phyloP scores from a whole-genome alignment of 306 rosid species.

The Acacia crassicarpa region DNA sequence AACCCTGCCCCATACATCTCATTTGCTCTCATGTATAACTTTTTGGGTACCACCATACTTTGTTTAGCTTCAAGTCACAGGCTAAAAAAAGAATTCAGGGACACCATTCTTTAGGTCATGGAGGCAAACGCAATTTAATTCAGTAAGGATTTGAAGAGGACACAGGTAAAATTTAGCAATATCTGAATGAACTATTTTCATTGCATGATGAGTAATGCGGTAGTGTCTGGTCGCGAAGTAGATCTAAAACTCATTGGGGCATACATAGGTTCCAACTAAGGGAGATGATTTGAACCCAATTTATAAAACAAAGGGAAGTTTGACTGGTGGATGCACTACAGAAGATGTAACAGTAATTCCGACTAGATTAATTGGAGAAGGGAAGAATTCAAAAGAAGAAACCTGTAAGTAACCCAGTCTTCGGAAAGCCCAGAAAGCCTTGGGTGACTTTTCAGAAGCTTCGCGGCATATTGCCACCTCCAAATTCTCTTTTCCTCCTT shows the following conservation, averaged over 20 bases:
- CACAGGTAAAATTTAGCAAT: slow-evolving; percentile 1
- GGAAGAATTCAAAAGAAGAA: slow-evolving; percentile 3
- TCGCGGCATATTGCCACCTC: slow-evolving; percentile 70
- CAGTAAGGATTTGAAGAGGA: slow-evolving; percentile 6
- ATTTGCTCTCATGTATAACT: background rate
- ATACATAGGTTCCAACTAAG: background rate
- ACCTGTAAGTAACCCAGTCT: slow-evolving; percentile 88
- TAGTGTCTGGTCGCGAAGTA: background rate
- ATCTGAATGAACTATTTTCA: slow-evolving; percentile 1
- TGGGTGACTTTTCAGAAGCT: slow-evolving; percentile 71
- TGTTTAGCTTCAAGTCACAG: background rate
- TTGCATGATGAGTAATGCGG: background rate
- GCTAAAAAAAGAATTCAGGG: background rate
- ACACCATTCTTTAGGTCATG: background rate
- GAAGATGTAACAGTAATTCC: background rate
- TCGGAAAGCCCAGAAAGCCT: slow-evolving; percentile 92
- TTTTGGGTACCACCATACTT: background rate
- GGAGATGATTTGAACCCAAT: background rate
- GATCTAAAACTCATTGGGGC: background rate
- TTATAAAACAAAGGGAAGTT: background rate
- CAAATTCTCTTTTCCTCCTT: slow-evolving; percentile 64
- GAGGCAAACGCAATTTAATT: background rate
- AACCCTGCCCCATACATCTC: background rate
- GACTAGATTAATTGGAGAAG: background rate
- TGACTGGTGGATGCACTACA: background rate